A percentile compares a stretch with the other conserved stretches of the same genome.
Conservation (phyloP, 1,284 basidiomycete genomes). For the Heterobasidion annosum region DNA sequence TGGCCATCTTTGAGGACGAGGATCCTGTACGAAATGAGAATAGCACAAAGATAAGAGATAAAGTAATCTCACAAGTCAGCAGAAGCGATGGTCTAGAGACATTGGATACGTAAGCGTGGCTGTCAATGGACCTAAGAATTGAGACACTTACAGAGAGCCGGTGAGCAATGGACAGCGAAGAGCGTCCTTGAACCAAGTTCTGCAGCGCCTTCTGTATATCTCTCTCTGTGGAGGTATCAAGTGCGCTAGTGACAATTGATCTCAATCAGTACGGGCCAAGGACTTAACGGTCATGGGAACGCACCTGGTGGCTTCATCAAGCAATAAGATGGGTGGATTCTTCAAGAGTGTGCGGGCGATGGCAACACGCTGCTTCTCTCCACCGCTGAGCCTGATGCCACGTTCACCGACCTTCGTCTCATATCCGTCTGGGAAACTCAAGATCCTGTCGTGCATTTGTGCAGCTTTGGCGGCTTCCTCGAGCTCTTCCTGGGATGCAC, state of each 20-base stretch:
- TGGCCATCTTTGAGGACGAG: conserved; percentile 76
- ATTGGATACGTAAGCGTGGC: conserved; percentile 7
- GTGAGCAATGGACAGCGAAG: conserved; percentile 74
- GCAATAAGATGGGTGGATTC: conserved; percentile 73
- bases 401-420: conserved; percentile 77
- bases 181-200: conserved; percentile 60
- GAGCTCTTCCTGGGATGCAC: conserved; percentile 59
- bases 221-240: conserved; percentile 80
- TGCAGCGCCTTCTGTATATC: conserved; percentile 79
- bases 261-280: not conserved
- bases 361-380: conserved; percentile 84
- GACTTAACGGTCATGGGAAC: conserved; percentile 4
- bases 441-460: conserved; percentile 76
- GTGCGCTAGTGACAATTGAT: conserved; percentile 35
- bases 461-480: conserved; percentile 67
- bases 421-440: conserved; percentile 75
- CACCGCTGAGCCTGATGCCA: conserved; percentile 69
- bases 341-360: conserved; percentile 84
- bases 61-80: conserved; percentile 54
- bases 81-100: conserved; percentile 58
- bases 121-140: conserved; percentile 11
- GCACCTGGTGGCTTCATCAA: conserved; percentile 78
- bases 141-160: conserved; percentile 58
- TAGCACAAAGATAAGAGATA: not conserved
- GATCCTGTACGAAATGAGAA: conserved; percentile 39